Conservation (phyloP, 2,329 filamentous ascomycete species). For the Incumbomyces lentus region DNA sequence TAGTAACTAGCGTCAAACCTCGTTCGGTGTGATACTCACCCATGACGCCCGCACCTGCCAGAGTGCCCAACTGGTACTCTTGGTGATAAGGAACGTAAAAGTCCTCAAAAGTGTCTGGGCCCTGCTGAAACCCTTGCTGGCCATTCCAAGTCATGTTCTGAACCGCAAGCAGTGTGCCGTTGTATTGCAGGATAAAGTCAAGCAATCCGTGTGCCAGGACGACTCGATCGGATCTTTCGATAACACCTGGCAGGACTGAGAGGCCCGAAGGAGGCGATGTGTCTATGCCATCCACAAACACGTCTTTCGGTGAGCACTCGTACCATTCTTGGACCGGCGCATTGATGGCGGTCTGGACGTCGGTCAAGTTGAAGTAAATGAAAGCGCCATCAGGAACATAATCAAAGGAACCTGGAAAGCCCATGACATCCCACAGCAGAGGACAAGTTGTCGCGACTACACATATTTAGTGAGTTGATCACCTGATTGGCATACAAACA, state of each 20-base stretch:
- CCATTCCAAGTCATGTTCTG: slow-evolving; percentile 78
- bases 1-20: slow-evolving; percentile 59
- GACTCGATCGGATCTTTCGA: slow-evolving; percentile 62
- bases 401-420: slow-evolving; percentile 53
- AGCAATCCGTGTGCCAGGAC: slow-evolving; percentile 63
- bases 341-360: slow-evolving; percentile 60
- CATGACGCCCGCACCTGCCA: slow-evolving; percentile 55
- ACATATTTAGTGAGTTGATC: slow-evolving; percentile 46
- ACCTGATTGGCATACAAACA: slow-evolving; percentile 49
- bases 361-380: slow-evolving; percentile 61
- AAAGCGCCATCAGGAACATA: slow-evolving; percentile 54
- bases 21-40: slow-evolving; percentile 64
- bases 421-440: slow-evolving; percentile 56
- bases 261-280: slow-evolving; percentile 43
- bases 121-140: slow-evolving; percentile 54
- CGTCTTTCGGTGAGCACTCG: slow-evolving; percentile 41
- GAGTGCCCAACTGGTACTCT: slow-evolving; percentile 34
- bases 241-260: slow-evolving; percentile 56
- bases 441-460: slow-evolving; percentile 60
- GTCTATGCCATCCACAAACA: slow-evolving; percentile 36
- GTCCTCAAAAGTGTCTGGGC: slow-evolving; percentile 43
- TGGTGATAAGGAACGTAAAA: slow-evolving; percentile 60
- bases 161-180: slow-evolving; percentile 60
- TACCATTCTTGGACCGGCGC: slow-evolving; percentile 48
- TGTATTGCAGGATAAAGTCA: slow-evolving; percentile 57